phyloP scores from a whole-genome alignment of 306 rosid genomes.

The Begonia loranthoides region DNA sequence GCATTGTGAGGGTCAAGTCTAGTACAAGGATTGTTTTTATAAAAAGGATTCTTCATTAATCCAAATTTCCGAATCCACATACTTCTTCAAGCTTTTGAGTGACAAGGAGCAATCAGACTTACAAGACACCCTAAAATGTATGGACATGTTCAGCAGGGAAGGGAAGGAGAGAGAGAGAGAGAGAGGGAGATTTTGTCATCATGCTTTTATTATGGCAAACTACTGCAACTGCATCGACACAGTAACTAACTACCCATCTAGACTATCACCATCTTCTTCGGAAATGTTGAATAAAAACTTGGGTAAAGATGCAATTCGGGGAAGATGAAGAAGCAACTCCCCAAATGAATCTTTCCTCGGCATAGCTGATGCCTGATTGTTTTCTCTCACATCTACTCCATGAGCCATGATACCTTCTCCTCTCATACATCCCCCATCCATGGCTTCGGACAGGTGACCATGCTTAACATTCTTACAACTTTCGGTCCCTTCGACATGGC shows the following conservation, averaged over 20 bases:
- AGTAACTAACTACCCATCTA: conserved; percentile 14
- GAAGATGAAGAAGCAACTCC: conserved; percentile 62
- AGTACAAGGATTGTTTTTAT: too few species aligned
- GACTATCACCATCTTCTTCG: conserved; percentile 38
- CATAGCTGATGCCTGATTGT: conserved; percentile 41
- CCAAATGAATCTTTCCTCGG: conserved; percentile 75
- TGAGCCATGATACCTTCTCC: conserved; percentile 19
- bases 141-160: too few species aligned
- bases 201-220: conserved; percentile 1
- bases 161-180: not conserved
- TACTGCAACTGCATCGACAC: conserved; percentile 1
- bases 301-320: conserved; percentile 58
- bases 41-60: conserved; percentile 56
- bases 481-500: conserved; percentile 15
- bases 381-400: conserved; percentile 29
- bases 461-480: conserved; percentile 22
- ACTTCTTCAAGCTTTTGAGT: conserved; percentile 6
- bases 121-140: not conserved
- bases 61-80: conserved; percentile 40
- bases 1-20: too few species aligned
- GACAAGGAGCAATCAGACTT: not conserved
- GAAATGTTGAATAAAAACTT: conserved; percentile 61
- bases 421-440: conserved; percentile 7
- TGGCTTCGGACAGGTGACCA: conserved; percentile 7
- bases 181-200: not conserved